A percentile compares a stretch with the other conserved stretches of the same genome.
Conservation (phyloP, 805 yeast species). For the Saturnispora quitensis region DNA sequence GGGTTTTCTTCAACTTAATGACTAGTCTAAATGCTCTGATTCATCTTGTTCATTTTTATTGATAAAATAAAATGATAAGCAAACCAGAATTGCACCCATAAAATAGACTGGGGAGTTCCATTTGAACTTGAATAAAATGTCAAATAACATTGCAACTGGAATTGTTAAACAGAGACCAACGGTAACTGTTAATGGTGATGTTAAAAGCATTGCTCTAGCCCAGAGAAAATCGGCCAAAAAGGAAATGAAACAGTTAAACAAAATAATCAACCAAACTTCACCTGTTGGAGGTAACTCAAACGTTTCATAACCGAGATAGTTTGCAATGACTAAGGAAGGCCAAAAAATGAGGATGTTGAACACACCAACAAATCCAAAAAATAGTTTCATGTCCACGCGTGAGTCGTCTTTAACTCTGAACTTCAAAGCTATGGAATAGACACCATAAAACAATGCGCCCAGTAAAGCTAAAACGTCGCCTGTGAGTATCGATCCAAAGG, state of each 20-base stretch:
- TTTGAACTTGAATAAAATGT: constrained; percentile 61
- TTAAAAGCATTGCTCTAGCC: constrained; percentile 90
- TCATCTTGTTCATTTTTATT: constrained; percentile 73
- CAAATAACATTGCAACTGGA: constrained; percentile 92
- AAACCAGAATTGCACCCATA: constrained; percentile 72
- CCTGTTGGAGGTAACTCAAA: constrained; percentile 60
- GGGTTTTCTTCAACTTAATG: background rate
- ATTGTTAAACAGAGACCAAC: constrained; percentile 90
- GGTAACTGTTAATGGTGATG: constrained; percentile 91
- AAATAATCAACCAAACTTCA: constrained; percentile 43
- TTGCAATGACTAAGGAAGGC: constrained; percentile 69
- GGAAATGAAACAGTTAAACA: constrained; percentile 65
- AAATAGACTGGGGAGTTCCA: constrained; percentile 53
- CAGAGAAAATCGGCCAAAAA: constrained; percentile 87
- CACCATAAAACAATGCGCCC: constrained; percentile 87
- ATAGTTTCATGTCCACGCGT: constrained; percentile 72
- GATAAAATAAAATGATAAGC: constrained; percentile 74
- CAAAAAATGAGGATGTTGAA: constrained; percentile 66
- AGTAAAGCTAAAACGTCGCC: constrained; percentile 77
- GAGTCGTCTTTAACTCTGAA: constrained; percentile 64
- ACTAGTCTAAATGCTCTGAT: background rate
- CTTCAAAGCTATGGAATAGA: constrained; percentile 80
- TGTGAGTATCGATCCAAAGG: constrained; percentile 26
- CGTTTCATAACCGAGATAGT: constrained; percentile 54
- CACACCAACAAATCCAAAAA: constrained; percentile 92